A percentile compares a stretch with the other conserved stretches of the same genome.
phyloP scores from a whole-genome alignment of 768 basidiomycete genomes.

The Naganishia vishniacii region DNA sequence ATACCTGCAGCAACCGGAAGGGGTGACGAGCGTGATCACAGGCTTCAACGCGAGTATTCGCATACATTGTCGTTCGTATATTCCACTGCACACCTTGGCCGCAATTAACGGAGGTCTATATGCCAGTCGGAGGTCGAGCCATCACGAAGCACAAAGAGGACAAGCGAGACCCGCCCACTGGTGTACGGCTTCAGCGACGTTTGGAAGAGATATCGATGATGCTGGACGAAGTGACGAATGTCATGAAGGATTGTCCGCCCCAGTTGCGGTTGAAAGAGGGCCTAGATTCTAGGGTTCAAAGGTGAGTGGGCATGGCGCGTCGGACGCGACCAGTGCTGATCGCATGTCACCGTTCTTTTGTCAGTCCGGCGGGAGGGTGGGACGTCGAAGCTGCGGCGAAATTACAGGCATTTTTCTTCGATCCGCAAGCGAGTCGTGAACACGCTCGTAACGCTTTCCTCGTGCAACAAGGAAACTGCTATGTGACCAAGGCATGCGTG shows the following conservation, averaged over 20 bases:
- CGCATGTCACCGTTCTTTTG: not conserved
- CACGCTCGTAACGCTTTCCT: conserved; percentile 83
- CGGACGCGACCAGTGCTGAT: not conserved
- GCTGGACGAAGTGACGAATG: conserved; percentile 67
- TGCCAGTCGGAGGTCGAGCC: conserved; percentile 36
- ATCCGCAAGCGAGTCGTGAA: conserved; percentile 76
- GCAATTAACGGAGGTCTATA: too few relatives aligned
- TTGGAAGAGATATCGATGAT: conserved; percentile 78
- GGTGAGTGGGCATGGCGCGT: conserved; percentile 21
- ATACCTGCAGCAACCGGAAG: conserved; percentile 79
- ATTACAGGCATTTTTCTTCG: conserved; percentile 85
- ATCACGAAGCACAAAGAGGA: conserved; percentile 36
- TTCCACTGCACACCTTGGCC: too few relatives aligned
- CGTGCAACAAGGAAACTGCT: conserved; percentile 87
- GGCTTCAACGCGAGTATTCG: conserved; percentile 82
- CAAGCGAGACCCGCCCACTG: conserved; percentile 35
- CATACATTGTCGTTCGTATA: conserved; percentile 56
- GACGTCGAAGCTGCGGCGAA: conserved; percentile 53
- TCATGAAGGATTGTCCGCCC: conserved; percentile 70
- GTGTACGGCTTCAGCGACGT: conserved; percentile 33
- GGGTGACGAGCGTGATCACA: conserved; percentile 74
- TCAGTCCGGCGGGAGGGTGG: conserved; percentile 56
- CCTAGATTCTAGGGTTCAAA: conserved; percentile 32
- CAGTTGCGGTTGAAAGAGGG: conserved; percentile 61
- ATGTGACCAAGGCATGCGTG: conserved; percentile 80